Conservation (phyloP, 129 eudicot genomes). For the Ambrosia trifida region DNA sequence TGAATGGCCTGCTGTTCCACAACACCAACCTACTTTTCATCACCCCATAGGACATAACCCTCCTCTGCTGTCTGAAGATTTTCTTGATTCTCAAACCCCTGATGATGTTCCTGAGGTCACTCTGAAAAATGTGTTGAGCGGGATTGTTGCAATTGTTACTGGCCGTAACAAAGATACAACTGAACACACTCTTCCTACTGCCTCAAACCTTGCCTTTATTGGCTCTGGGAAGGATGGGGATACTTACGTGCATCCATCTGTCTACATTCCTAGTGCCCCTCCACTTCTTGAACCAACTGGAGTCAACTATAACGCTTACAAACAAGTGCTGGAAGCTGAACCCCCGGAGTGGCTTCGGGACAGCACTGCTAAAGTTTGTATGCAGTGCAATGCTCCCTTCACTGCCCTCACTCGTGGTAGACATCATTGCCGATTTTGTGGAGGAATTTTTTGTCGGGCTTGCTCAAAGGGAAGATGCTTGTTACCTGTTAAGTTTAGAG, state of each 20-base stretch:
- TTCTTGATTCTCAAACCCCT: conserved; percentile 35
- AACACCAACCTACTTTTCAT: conserved; percentile 25
- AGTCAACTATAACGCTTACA: conserved; percentile 62
- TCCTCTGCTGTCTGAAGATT: conserved; percentile 55
- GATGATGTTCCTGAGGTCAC: conserved; percentile 66
- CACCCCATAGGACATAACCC: conserved; percentile 30
- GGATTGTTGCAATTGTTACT: conserved; percentile 72
- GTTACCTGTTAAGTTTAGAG: conserved; percentile 87
- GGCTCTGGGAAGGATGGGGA: conserved; percentile 85
- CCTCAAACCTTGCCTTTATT: conserved; percentile 66
- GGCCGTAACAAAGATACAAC: conserved; percentile 66
- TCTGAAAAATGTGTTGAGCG: conserved; percentile 76
- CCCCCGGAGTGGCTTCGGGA: conserved; percentile 99
- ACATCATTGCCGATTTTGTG: conserved; percentile 99
- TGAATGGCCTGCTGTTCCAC: conserved; percentile 46
- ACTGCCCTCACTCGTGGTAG: conserved; percentile 96
- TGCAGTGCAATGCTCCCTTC: conserved; percentile 93
- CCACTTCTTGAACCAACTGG: conserved; percentile 74
- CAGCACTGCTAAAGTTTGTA: conserved; percentile 69
- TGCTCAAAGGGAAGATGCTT: conserved; percentile 96
- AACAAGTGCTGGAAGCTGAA: conserved; percentile 85
- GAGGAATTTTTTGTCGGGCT: conserved; percentile 82
- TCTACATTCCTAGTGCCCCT: conserved; percentile 93
- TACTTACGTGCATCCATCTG: conserved; percentile 73
- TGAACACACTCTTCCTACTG: conserved; percentile 27